A percentile compares a stretch with the other conserved stretches of the same genome.
phyloP scores from a whole-genome alignment of 2,329 filamentous ascomycete genomes.

The Pseudogymnoascus sp. region DNA sequence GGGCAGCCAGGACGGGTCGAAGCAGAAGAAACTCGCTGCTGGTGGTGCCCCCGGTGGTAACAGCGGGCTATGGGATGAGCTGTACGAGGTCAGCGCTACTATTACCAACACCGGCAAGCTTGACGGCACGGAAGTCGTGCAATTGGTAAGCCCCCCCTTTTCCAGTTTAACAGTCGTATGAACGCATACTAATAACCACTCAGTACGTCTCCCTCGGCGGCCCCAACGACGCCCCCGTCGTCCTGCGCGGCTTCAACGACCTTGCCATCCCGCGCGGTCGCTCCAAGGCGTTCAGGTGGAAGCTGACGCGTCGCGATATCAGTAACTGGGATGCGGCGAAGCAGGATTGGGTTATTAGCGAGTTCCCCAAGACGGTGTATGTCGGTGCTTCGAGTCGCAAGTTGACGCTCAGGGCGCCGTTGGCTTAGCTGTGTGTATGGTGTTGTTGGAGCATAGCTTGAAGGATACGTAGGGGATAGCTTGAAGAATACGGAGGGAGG shows the following conservation, averaged over 20 bases:
- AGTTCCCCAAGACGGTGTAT: slow-evolving; percentile 26
- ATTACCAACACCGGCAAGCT: slow-evolving; percentile 49
- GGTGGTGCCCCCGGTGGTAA: slow-evolving; percentile 47
- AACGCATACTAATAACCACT: slow-evolving; percentile 45
- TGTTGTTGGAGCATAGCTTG: not conserved
- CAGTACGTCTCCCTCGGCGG: slow-evolving; percentile 72
- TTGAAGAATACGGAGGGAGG: not conserved
- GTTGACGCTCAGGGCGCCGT: slow-evolving; percentile 21
- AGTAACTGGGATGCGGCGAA: slow-evolving; percentile 72
- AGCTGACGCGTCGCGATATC: slow-evolving; percentile 70
- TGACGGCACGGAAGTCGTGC: slow-evolving; percentile 48
- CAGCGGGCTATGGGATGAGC: slow-evolving; percentile 42
- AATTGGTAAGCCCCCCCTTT: slow-evolving; percentile 43
- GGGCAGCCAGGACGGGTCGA: slow-evolving; percentile 34
- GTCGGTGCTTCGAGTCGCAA: slow-evolving; percentile 26
- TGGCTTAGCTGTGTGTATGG: slow-evolving; percentile 10
- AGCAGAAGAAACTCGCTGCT: slow-evolving; percentile 38
- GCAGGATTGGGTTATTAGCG: slow-evolving; percentile 70
- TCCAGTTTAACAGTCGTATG: slow-evolving; percentile 34
- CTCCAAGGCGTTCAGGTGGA: slow-evolving; percentile 55
- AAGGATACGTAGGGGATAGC: not conserved
- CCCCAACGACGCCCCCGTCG: slow-evolving; percentile 55
- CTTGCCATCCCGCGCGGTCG: slow-evolving; percentile 63
- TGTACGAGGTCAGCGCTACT: slow-evolving; percentile 44
- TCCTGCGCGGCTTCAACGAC: slow-evolving; percentile 75